Conservation (phyloP, 2,329 filamentous ascomycete genomes). For the Verticillium zaregamsianum region DNA sequence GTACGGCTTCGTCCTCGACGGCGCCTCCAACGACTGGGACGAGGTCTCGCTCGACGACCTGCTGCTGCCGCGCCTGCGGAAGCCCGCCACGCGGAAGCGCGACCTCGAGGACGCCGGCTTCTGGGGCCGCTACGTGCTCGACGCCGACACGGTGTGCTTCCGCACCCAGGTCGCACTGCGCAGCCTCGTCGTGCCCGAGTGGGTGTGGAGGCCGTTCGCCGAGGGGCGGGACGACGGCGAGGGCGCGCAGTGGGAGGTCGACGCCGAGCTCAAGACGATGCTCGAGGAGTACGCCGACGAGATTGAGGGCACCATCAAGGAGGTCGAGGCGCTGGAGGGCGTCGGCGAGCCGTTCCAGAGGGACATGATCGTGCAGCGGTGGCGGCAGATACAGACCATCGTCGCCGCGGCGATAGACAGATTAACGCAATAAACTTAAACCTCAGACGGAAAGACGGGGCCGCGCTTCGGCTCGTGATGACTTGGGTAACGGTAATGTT, state of each 20-base stretch:
- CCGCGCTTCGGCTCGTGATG: neutral
- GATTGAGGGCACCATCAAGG: slow-evolving; percentile 23
- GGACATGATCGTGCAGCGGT: slow-evolving; percentile 31
- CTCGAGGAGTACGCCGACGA: slow-evolving; percentile 30
- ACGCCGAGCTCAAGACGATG: slow-evolving; percentile 30
- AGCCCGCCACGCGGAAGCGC: slow-evolving; percentile 24
- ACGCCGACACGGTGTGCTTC: slow-evolving; percentile 46
- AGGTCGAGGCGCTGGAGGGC: slow-evolving; percentile 19
- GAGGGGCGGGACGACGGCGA: slow-evolving; percentile 41
- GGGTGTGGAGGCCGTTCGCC: slow-evolving; percentile 43
- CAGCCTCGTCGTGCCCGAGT: slow-evolving; percentile 25
- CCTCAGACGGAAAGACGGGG: neutral
- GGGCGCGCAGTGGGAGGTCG: slow-evolving; percentile 32
- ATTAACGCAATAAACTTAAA: slow-evolving; percentile 10
- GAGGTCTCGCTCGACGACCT: slow-evolving; percentile 43
- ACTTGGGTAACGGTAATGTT: neutral
- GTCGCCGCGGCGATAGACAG: slow-evolving; percentile 28
- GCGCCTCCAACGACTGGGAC: slow-evolving; percentile 47
- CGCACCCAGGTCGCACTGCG: slow-evolving; percentile 51
- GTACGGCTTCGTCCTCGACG: slow-evolving; percentile 49
- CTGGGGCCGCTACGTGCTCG: slow-evolving; percentile 47
- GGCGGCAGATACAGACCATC: slow-evolving; percentile 37
- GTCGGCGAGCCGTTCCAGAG: slow-evolving; percentile 28
- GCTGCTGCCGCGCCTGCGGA: slow-evolving; percentile 32
- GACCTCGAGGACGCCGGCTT: slow-evolving; percentile 42